Conservation (phyloP, 116 monocot genomes). For the Iris pallida region DNA sequence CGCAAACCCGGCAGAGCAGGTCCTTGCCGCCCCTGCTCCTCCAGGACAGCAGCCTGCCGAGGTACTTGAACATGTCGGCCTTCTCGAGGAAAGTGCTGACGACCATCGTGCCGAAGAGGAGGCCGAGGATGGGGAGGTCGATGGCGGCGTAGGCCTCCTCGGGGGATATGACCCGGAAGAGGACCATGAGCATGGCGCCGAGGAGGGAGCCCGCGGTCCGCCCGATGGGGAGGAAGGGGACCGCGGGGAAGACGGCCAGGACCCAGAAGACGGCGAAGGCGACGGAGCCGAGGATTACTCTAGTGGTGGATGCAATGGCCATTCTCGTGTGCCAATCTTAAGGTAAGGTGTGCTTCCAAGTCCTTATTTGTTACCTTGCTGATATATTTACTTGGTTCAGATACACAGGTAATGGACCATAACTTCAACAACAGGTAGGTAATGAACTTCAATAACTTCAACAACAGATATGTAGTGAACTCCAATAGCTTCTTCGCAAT, state of each 20-base stretch:
- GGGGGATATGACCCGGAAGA: conserved; percentile 62
- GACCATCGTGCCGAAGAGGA: conserved; percentile 93
- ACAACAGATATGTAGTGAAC: too few species aligned
- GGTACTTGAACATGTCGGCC: conserved; percentile 80
- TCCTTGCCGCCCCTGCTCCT: conserved; percentile 75
- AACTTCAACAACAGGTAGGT: too few species aligned
- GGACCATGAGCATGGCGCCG: conserved; percentile 73
- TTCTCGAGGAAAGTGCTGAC: conserved; percentile 73
- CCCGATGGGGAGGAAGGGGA: conserved; percentile 80
- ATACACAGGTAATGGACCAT: too few species aligned
- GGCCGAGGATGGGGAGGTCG: conserved; percentile 86
- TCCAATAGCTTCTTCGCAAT: too few species aligned
- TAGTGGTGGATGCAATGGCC: conserved; percentile 53
- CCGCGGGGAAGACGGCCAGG: conserved; percentile 77
- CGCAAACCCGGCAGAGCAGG: conserved; percentile 55
- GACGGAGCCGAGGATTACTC: conserved; percentile 59
- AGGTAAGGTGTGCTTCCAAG: neutral
- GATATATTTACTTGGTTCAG: too few species aligned
- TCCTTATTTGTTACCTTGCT: too few species aligned
- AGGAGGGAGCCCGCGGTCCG: conserved; percentile 83
- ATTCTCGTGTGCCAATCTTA: too few species aligned
- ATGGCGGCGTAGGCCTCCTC: conserved; percentile 72
- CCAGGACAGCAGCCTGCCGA: conserved; percentile 64
- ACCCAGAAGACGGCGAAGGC: conserved; percentile 84
- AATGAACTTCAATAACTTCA: too few species aligned